Base-by-base conservation (phyloP, 768 basidiomycete genomes). In the Pleurotus salmoneostramineus region DNA sequence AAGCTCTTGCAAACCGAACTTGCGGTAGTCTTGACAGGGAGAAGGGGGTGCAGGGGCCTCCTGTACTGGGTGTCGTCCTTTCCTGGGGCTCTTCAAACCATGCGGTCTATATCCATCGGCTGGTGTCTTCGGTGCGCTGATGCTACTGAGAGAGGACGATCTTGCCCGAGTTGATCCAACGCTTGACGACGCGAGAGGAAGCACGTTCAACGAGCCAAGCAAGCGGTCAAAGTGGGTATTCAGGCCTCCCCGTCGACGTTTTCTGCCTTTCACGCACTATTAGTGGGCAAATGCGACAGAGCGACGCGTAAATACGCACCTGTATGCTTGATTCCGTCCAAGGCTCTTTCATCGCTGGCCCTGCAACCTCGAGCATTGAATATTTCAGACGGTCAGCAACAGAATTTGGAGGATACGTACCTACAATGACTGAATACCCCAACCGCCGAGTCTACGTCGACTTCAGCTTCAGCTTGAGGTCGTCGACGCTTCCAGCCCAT, bases 211-310 rank as follows among this genome's bases (percentile, higher is more conserved):
- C 2, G 80, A 75, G 51, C 82, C 76, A 33, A 89, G 70, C 88
- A 91, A 90, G 45, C 75, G 75, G 66, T 90, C 88, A 62, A 83
- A 88, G 40, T 80, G 80, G 35, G 77, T 66, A 62, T 89, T 90
- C 50, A 85, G 69, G 6, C 78, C 78, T n/a, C 70, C 71, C 62
- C 73, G 81, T 27, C 75, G 76, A 15, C 83, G 79, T 61, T 84
- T 89, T 15, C 44, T 17, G 44, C 44, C 44, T 45, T 45, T n/a
- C 65, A 55, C 62, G 44, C 12, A 15, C 36, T 59, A 6, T 35
- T 52, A 33, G 34, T 4, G 48, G 61, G 40, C 17, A 40, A 37
- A 21, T 40, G 45, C 48, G 6, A 43, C 1, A 36, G 45, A 56
- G 45, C n/a, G 12, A 52, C 52, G 21, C 21, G 21, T 27, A 3